A percentile compares a stretch with the other conserved stretches of the same genome.
These are phyloP conservation scores for Sinapis alba DNA, from an alignment of 441 rosid species.

Conservation along the genomic window DNA sequence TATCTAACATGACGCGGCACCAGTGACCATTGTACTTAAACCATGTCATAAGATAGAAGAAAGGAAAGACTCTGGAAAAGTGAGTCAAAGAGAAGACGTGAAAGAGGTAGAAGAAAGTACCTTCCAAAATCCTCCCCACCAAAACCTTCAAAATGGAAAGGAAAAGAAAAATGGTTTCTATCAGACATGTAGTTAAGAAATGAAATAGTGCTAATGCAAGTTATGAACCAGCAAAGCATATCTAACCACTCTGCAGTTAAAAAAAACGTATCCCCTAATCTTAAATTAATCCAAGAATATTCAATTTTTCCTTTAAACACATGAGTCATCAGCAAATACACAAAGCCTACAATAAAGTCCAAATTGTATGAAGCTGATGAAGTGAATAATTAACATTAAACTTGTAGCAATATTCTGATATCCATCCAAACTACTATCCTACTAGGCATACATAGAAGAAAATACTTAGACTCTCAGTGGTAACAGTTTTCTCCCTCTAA, in stretches of 20 bases:
- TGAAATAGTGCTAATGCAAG: neutral
- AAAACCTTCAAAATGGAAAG: constrained; percentile 62
- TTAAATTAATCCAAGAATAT: no score
- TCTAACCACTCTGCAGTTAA: constrained; percentile 12
- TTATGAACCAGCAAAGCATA: neutral
- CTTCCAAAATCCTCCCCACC: constrained; percentile 99
- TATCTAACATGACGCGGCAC: constrained; percentile 11
- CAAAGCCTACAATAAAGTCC: no score
- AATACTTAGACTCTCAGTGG: neutral
- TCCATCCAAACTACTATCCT: no score
- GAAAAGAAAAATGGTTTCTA: neutral
- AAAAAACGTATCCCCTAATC: no score
- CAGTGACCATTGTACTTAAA: constrained; percentile 13
- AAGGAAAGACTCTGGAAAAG: neutral
- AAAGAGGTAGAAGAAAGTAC: constrained; percentile 43
- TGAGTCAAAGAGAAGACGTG: neutral
- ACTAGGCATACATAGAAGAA: no score
- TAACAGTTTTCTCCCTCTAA: no score
- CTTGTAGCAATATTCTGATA: no score
- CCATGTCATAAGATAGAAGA: neutral
- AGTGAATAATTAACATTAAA: no score
- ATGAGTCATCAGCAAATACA: no score
- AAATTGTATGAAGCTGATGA: no score
- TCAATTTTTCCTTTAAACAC: no score
- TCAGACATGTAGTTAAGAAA: constrained; percentile 8